phyloP scores from a whole-genome alignment of 2,329 filamentous ascomycete species.

The Cladobotryum protrusum region DNA sequence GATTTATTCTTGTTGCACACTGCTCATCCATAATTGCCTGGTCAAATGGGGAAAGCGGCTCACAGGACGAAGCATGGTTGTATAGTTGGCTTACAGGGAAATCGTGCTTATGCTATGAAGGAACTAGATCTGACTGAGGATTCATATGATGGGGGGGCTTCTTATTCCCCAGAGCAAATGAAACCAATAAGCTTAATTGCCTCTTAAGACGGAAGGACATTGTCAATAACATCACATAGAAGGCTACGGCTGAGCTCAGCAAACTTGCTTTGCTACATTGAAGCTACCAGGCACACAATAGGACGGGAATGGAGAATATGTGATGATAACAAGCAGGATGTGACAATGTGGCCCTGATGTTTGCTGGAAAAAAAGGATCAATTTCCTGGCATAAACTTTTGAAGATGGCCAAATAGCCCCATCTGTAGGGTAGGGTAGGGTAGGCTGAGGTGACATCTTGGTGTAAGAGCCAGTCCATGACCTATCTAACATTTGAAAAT shows the following conservation, averaged over 20 bases:
- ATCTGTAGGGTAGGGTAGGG: too few species aligned
- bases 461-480: too few species aligned
- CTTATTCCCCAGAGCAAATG: background rate
- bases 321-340: too few species aligned
- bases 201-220: background rate
- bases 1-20: background rate
- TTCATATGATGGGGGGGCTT: background rate
- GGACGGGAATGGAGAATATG: too few species aligned
- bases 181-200: background rate
- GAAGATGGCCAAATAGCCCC: too few species aligned
- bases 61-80: background rate
- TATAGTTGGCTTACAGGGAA: background rate
- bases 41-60: background rate
- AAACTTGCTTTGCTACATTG: background rate
- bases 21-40: background rate
- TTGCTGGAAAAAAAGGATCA: too few species aligned
- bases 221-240: slow-evolving; percentile 8
- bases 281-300: background rate
- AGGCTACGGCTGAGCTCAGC: background rate
- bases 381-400: too few species aligned
- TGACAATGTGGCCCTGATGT: too few species aligned
- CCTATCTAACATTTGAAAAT: too few species aligned
- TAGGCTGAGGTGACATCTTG: too few species aligned
- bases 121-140: background rate
- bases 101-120: background rate